Base-by-base conservation (phyloP, 2,329 filamentous ascomycete species). In the Zarea fungicola region DNA sequence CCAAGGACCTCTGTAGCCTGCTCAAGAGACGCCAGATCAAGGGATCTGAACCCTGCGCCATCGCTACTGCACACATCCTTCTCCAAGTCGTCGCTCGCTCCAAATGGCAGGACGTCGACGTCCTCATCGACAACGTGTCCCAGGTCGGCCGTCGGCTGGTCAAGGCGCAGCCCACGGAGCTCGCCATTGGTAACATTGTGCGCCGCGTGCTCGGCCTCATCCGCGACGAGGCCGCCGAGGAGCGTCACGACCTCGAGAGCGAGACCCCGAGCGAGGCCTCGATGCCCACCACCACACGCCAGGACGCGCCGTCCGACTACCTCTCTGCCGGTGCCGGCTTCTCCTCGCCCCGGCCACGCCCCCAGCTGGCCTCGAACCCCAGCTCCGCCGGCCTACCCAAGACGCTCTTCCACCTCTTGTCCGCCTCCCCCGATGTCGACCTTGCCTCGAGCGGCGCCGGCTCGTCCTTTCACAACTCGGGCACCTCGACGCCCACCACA, bases 121-220 rank as follows among this genome's bases (percentile, higher is more conserved):
- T 85, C 60, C 81, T 99, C 43, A 81, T 97, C 51, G 80, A 85
- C 58, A 84, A 88, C 56, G 84, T 99, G 53, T 84, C 87, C 55
- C 78, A 83, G 52, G 83, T 92, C 21, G 93, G 93, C 49, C 79
- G 83, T 58, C 81, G 83, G 48, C 76, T 99, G 36, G 84, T 87
- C 29, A 81, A 85, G 48, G 91, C 93, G 7, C 89, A 95, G 60
- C 92, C 92, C 14, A 81, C 86, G 52, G 93, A 97, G 70, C 84
- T 96, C 58, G 89, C 90, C 5, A 89, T 96, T 37, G 92, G 90
- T 45, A 99, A 99, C 62, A 91, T 99, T 57, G 89, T 96, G 40
- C 83, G 91, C 52, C 84, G 93, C 54, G 87, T 97, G 3, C 74
- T 99, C 31, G 88, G 90, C 36, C 77, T 99, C 55, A 93, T 99